Base-by-base conservation (phyloP, 352 stramenopile genomes). In the Halophytophthora polymorphica region DNA sequence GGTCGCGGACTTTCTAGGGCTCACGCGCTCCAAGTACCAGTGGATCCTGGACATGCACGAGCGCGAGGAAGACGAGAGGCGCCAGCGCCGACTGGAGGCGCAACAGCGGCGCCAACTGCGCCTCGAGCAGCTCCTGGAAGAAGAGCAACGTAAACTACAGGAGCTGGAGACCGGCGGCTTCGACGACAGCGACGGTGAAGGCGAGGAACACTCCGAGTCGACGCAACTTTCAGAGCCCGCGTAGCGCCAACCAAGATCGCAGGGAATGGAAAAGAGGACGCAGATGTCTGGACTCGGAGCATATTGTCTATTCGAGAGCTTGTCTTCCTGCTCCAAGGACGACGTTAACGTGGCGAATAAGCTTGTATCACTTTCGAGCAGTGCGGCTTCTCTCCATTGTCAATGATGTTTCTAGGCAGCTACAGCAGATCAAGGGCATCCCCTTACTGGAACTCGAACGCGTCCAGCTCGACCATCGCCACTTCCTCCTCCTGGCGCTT, bases 21-120 rank as follows among this genome's bases (percentile, higher is more conserved):
- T 94, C 44, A 92, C 76, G n/a, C 73, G 71, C 13, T 92, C 79
- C 18, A 85, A 94, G 56, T 92, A 91, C 53, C 81, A 92, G 56
- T 92, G 83, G 79, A 83, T 92, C 35, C 59, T 91, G 42, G 78
- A 90, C 43, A 63, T 83, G 40, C 72, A 90, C 37, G 71, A 80
- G 59, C 77, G 82, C 15, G 80, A 93, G 44, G 47, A 80, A 36
- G 73, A 90, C 34, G 77, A 95, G 21, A 81, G 75, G 23, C 60
- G 53, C 12, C 60, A 79, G 29, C 75, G 81, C 10, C 60, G 64
- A 39, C 67, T 91, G 12, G 76, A 90, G 47, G 71, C 66, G 0
- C 58, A 64, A 6, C 80, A 95, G 53, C 73, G 74, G 2, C 73
- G 76, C 29, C 78, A 90, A 40, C 46, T 94, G 36, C 68, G 61